phyloP scores from a whole-genome alignment of 2,329 filamentous ascomycete genomes.

The Aspergillus fumigatiaffinis region DNA sequence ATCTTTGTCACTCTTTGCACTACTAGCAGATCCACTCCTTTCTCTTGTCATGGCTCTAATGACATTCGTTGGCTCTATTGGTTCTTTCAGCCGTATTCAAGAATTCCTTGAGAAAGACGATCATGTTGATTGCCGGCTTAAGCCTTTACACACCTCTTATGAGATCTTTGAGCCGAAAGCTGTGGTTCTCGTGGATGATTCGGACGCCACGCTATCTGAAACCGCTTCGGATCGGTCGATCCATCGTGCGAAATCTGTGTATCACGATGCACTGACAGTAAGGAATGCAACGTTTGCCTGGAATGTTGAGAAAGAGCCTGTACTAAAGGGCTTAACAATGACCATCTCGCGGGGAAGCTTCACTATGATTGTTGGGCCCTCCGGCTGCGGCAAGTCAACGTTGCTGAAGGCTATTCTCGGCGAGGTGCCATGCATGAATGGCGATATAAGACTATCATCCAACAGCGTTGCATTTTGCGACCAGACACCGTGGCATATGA shows the following conservation, averaged over 20 bases:
- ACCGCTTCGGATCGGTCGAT: conserved; percentile 21
- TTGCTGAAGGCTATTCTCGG: conserved; percentile 45
- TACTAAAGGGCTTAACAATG: conserved; percentile 41
- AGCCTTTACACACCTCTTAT: conserved; percentile 6
- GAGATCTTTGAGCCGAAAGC: conserved; percentile 16
- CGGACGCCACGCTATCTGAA: conserved; percentile 20
- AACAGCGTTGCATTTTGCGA: conserved; percentile 39
- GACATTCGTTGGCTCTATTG: conserved; percentile 43
- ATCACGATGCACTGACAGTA: conserved; percentile 35
- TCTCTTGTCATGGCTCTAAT: conserved; percentile 45
- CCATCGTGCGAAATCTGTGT: conserved; percentile 12
- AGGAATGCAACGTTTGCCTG: conserved; percentile 47
- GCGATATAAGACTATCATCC: conserved; percentile 30
- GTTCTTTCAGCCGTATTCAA: conserved; percentile 46
- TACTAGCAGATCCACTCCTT: conserved; percentile 45
- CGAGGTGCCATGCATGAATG: conserved; percentile 36
- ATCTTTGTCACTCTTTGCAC: conserved; percentile 45
- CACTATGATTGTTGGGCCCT: conserved; percentile 49
- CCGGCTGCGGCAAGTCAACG: conserved; percentile 53
- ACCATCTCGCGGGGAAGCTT: conserved; percentile 41
- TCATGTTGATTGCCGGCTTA: conserved; percentile 24
- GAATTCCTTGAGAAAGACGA: conserved; percentile 39
- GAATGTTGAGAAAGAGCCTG: conserved; percentile 40
- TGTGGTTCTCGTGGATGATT: conserved; percentile 18
- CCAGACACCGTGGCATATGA: conserved; percentile 41